Percentiles rank a stretch among this genome's conserved stretches.
Evolutionary conservation across 1,284 basidiomycete genomes (phyloP).

Genomic region (Heliocybe sulcata): DNA sequence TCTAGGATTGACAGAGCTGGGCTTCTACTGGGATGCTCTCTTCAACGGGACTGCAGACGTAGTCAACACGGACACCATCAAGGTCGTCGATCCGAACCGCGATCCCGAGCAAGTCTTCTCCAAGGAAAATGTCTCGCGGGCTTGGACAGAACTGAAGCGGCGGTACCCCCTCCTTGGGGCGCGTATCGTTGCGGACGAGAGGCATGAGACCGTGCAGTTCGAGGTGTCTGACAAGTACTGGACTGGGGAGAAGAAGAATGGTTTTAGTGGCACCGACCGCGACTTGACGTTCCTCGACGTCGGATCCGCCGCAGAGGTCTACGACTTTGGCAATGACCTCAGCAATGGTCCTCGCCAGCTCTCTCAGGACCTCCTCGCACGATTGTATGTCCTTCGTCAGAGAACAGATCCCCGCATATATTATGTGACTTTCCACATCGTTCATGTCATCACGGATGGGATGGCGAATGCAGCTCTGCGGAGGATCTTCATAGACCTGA

Average conservation of each 20-base stretch:
- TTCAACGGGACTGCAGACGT: conserved; percentile 39
- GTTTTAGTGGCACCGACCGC: not conserved
- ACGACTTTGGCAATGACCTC: not conserved
- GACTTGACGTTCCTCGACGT: not conserved
- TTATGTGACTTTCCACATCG: conserved; percentile 34
- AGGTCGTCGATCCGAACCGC: conserved; percentile 21
- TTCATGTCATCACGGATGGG: conserved; percentile 44
- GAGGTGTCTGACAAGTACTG: conserved; percentile 19
- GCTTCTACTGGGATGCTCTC: conserved; percentile 36
- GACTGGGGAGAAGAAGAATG: not conserved
- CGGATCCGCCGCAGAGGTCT: not conserved
- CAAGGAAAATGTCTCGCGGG: conserved; percentile 24
- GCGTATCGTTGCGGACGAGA: conserved; percentile 22
- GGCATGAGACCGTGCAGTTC: conserved; percentile 25
- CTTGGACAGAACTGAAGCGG: conserved; percentile 37
- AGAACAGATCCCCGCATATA: conserved; percentile 23
- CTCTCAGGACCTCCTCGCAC: conserved; percentile 28
- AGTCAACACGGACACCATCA: conserved; percentile 33
- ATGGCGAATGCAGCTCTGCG: conserved; percentile 33
- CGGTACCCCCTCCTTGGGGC: conserved; percentile 40
- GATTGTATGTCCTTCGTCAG: conserved; percentile 28
- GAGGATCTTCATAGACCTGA: conserved; percentile 35
- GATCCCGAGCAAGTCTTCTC: conserved; percentile 12
- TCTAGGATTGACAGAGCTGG: conserved; percentile 32
- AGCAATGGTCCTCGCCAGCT: conserved; percentile 25